Conservation (phyloP, 495 filamentous ascomycete genomes). For the Chlorociboria aeruginascens region DNA sequence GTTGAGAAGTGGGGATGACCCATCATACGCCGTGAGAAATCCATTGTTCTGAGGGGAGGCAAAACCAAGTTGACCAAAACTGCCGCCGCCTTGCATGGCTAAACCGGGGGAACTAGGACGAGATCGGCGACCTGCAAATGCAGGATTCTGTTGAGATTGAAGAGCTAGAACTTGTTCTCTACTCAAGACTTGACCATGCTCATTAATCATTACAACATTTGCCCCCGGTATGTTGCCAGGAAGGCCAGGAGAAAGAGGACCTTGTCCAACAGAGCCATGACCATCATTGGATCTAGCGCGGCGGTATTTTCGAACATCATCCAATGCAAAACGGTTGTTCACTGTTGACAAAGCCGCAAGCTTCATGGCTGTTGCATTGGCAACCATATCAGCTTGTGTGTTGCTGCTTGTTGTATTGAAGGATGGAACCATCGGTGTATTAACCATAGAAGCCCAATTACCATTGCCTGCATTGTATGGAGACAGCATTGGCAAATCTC, state of each 20-base stretch:
- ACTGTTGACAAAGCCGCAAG: conserved; percentile 92
- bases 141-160: conserved; percentile 66
- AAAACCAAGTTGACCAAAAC: conserved; percentile 57
- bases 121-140: conserved; percentile 66
- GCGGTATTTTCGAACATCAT: conserved; percentile 90
- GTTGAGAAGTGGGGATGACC: conserved; percentile 56
- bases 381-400: conserved; percentile 91
- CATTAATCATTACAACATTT: conserved; percentile 80
- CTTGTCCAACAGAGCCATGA: conserved; percentile 35
- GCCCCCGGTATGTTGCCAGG: conserved; percentile 42
- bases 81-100: conserved; percentile 55
- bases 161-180: conserved; percentile 78
- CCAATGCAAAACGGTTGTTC: conserved; percentile 94
- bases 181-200: conserved; percentile 76
- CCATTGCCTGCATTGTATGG: conserved; percentile 75
- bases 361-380: conserved; percentile 98
- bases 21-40: conserved; percentile 83
- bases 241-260: conserved; percentile 38
- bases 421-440: conserved; percentile 87
- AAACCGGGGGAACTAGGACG: conserved; percentile 89
- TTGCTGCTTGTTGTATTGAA: conserved; percentile 48
- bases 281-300: conserved; percentile 84
- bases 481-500: conserved; percentile 73
- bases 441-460: conserved; percentile 98
- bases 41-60: conserved; percentile 91